Conservation (phyloP, 768 basidiomycete species). For the Suillus cothurnatus region DNA sequence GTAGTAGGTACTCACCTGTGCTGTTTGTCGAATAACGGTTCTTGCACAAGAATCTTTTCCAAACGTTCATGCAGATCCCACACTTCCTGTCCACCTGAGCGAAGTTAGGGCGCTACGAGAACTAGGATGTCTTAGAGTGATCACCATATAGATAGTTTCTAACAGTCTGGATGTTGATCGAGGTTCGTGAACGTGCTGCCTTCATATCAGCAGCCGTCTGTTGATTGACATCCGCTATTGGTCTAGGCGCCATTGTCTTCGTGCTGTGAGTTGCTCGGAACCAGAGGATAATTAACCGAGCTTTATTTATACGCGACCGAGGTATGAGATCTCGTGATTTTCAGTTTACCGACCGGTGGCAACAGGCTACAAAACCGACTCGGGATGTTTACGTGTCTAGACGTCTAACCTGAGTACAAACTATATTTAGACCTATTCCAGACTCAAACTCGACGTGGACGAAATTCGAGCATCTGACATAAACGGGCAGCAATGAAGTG, state of each 20-base stretch:
- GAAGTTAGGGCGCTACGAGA: constrained; percentile 2
- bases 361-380: too few relatives aligned
- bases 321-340: background rate
- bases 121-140: constrained; percentile 14
- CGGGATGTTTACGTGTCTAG: too few relatives aligned
- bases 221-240: constrained; percentile 36
- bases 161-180: constrained; percentile 45
- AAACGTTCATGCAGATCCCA: constrained; percentile 54
- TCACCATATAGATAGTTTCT: constrained; percentile 55
- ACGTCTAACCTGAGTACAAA: too few relatives aligned
- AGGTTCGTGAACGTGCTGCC: constrained; percentile 45
- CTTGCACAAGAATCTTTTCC: constrained; percentile 48
- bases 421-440: too few relatives aligned
- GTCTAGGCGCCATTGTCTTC: background rate
- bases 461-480: too few relatives aligned
- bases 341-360: too few relatives aligned
- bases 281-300: background rate
- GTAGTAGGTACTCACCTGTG: constrained; percentile 41
- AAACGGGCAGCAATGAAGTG: too few relatives aligned
- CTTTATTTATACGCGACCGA: background rate
- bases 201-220: constrained; percentile 57
- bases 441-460: too few relatives aligned
- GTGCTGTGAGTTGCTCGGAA: background rate
- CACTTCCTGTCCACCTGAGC: constrained; percentile 47
- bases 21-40: constrained; percentile 63